Conservation (phyloP, 2,329 filamentous ascomycete species). For the Ascochyta fabae region DNA sequence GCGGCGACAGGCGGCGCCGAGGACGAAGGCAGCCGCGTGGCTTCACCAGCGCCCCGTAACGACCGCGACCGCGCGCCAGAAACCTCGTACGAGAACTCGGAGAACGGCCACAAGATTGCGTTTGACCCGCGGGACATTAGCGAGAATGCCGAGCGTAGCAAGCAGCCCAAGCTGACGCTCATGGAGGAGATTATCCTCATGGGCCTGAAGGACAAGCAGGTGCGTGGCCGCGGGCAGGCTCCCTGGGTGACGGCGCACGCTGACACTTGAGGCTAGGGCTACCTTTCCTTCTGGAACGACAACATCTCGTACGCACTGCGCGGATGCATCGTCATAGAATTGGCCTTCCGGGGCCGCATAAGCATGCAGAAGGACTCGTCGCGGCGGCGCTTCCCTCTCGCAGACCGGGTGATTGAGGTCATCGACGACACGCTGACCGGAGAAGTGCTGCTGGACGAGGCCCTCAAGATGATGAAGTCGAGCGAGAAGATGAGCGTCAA, state of each 20-base stretch:
- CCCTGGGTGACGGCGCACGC: conserved; percentile 15
- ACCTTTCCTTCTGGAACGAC: conserved; percentile 99
- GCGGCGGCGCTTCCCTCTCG: conserved; percentile 87
- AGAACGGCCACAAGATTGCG: conserved; percentile 98
- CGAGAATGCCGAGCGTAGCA: conserved; percentile 93
- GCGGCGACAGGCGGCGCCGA: conserved; percentile 58
- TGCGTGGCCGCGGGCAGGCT: conserved; percentile 53
- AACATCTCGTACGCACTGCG: conserved; percentile 98
- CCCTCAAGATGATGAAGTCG: conserved; percentile 99
- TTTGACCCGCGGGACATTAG: conserved; percentile 97
- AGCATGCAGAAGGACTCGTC: conserved; percentile 98
- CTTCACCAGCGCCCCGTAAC: conserved; percentile 68
- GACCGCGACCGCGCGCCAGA: conserved; percentile 66
- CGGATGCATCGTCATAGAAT: conserved; percentile 97
- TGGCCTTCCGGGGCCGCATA: conserved; percentile 93
- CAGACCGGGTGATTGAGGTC: conserved; percentile 94
- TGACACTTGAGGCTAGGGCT: conserved; percentile 67
- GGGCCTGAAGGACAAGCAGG: conserved; percentile 98
- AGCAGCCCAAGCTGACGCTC: conserved; percentile 96
- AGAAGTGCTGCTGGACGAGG: conserved; percentile 95
- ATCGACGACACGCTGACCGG: conserved; percentile 95
- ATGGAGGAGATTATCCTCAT: conserved; percentile 98
- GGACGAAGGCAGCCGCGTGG: conserved; percentile 69
- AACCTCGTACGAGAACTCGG: conserved; percentile 87
- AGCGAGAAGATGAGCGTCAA: conserved; percentile 99